Evolutionary conservation across 495 filamentous ascomycete genomes (phyloP), one percentile per base, ranked within the genome.

Genomic region (Podospora pseudoanserina): DNA sequence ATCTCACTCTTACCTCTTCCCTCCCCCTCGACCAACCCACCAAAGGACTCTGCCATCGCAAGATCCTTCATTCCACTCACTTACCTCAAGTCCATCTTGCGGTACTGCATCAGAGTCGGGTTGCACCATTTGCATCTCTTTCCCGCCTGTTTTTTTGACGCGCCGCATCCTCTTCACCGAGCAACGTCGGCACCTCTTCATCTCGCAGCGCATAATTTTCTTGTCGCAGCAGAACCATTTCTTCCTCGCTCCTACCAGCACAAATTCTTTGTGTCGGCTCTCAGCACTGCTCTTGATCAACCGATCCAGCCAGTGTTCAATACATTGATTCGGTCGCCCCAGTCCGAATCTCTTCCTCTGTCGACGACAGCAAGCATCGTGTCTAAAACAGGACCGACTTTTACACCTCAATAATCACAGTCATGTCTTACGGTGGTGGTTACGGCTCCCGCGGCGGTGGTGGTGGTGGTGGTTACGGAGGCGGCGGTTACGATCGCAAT

Each of bases 401-500:
- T 58, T 11, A 58, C 55, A 23, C 23, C 65, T 20, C 44, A 18
- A 89, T 91, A 90, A 92, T 89, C 81, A 27, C 62, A 60, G 73
- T 27, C 58, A 77, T 77, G 75, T 77, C 75, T 73, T 77, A 77
- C 75, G 87, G 90, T 72, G 90, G 89, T 73, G 89, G 89, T 72
- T 89, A 83, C 75, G 80, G 83, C 77, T 80, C 79, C 75, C 79
- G 81, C 76, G 79, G 82, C 66, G 80, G 81, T 67, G 83, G 84
- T 39, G 77, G 84, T 39, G 77, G 83, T 62, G 82, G 83, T 63
- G 77, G 77, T 72, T 72, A 71, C 2, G 69, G 67, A 28, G 77
- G 77, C 3, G 69, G 66, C 34, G 72, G 73, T 28, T 73, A 73
- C 63, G 74, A 77, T 63, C 68, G 73, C 67, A 73, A 74, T 64